Percentiles rank a stretch among this genome's conserved stretches.
These are phyloP conservation scores for Alloteropsis semialata DNA, from an alignment of 176 grass and related monocot genomes.

Conservation along the genomic window DNA sequence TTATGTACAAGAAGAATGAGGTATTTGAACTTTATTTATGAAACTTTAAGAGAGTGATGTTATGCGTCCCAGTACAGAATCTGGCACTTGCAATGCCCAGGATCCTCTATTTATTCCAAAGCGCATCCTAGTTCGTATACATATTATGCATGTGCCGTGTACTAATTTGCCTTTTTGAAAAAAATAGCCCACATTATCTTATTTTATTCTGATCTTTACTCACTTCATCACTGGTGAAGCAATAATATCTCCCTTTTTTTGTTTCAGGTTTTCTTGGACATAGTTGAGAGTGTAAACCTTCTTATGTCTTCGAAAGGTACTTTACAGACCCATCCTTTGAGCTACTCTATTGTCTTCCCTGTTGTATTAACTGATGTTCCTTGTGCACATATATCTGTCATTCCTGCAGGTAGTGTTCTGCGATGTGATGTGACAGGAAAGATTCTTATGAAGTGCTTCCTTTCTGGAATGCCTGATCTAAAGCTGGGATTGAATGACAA, in stretches of 20 bases:
- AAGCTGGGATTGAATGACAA: conserved; percentile 98
- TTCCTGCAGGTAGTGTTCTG: conserved; percentile 84
- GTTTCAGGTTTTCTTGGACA: conserved; percentile 97
- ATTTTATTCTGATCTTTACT: not conserved
- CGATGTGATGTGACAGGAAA: conserved; percentile 98
- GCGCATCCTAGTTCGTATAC: not conserved
- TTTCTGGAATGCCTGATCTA: conserved; percentile 99
- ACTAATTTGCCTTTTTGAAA: not conserved
- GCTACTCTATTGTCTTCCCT: not conserved
- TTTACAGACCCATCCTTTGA: not conserved
- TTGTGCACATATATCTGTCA: conserved; percentile 1
- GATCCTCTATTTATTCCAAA: not conserved
- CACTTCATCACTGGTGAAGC: conserved; percentile 21
- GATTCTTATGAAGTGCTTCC: conserved; percentile 99
- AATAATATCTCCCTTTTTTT: conserved; percentile 28
- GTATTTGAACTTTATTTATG: conserved; percentile 37
- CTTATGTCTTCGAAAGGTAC: conserved; percentile 99
- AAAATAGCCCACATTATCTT: not conserved
- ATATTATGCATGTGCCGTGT: not conserved
- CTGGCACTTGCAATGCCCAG: not conserved
- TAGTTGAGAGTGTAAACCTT: conserved; percentile 99
- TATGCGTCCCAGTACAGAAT: not conserved
- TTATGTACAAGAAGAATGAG: conserved; percentile 99
- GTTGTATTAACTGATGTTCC: conserved; percentile 13
- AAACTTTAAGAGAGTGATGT: conserved; percentile 1